Evolutionary conservation across 192 early-diverging fungal species (phyloP).

Genomic region (Linnemannia schmuckeri): DNA sequence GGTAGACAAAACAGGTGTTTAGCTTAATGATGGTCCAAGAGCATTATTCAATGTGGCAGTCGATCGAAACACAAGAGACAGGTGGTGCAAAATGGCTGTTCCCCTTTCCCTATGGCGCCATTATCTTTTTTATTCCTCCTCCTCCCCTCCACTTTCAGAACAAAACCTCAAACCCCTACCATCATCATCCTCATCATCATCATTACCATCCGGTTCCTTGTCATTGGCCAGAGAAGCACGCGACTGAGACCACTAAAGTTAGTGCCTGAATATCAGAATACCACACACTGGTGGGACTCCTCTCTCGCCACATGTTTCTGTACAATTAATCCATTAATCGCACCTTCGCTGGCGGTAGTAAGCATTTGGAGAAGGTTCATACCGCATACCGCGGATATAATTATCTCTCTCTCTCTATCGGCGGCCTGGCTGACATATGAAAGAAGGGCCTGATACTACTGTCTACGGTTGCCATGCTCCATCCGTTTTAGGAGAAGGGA

Average conservation of each 20-base stretch:
- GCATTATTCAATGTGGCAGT: neutral
- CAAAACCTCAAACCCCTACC: too few species aligned
- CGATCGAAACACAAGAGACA: neutral
- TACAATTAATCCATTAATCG: neutral
- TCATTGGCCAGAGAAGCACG: neutral
- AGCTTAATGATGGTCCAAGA: constrained; percentile 1
- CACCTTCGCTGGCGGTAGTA: too few species aligned
- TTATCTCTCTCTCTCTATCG: neutral
- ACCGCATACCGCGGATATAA: constrained; percentile 7
- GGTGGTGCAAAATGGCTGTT: constrained; percentile 7
- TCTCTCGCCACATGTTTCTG: neutral
- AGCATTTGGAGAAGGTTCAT: neutral
- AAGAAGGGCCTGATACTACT: neutral
- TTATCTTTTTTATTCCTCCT: neutral
- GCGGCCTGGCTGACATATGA: neutral
- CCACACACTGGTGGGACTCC: neutral
- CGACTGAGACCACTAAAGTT: constrained; percentile 9
- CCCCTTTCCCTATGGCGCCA: neutral
- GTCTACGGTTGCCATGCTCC: constrained; percentile 1
- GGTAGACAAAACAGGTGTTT: constrained; percentile 36
- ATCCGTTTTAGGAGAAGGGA: neutral
- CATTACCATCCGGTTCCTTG: neutral
- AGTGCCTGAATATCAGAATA: constrained; percentile 9
- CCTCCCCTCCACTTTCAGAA: neutral
- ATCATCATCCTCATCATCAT: neutral